Evolutionary conservation across 139 green algal genomes (phyloP).

Genomic region (Ettlia oleoabundans): DNA sequence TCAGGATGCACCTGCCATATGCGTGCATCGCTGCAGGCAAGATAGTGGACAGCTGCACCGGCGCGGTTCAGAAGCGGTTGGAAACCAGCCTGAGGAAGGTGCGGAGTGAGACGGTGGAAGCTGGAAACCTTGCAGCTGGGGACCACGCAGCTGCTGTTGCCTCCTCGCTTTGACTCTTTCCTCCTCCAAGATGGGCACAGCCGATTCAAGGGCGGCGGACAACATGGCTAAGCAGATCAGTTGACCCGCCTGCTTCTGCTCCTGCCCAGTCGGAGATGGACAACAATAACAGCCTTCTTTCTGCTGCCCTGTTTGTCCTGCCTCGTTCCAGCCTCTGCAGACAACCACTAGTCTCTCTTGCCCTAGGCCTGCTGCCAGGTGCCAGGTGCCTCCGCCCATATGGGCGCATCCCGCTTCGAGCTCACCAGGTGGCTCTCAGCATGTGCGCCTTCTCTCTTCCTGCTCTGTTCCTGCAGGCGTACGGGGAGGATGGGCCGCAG

Average conservation of each 20-base stretch:
- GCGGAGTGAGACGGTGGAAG: background rate
- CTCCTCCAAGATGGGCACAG: too few species aligned
- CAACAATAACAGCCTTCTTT: too few species aligned
- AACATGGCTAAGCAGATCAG: too few species aligned
- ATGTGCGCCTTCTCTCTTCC: background rate
- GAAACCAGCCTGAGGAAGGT: slow-evolving; percentile 32
- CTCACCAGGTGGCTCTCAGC: background rate
- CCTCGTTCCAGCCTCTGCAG: too few species aligned
- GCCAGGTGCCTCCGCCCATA: too few species aligned
- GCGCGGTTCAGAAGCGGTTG: slow-evolving; percentile 24
- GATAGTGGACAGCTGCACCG: slow-evolving; percentile 20
- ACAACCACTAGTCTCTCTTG: too few species aligned
- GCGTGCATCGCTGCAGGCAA: background rate
- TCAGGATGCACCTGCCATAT: background rate
- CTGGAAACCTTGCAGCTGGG: background rate
- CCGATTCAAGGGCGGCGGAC: too few species aligned
- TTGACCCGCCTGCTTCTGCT: background rate
- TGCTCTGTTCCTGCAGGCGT: background rate
- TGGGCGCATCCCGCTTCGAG: too few species aligned
- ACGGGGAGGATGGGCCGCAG: background rate
- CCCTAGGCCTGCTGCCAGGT: too few species aligned
- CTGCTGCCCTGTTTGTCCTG: too few species aligned
- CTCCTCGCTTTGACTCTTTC: background rate
- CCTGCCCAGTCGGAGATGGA: too few species aligned
- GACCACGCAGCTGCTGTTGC: background rate